These are phyloP conservation scores for Mortierella sp. DNA, from an alignment of 371 early-diverging fungal species.

Conservation along the genomic window DNA sequence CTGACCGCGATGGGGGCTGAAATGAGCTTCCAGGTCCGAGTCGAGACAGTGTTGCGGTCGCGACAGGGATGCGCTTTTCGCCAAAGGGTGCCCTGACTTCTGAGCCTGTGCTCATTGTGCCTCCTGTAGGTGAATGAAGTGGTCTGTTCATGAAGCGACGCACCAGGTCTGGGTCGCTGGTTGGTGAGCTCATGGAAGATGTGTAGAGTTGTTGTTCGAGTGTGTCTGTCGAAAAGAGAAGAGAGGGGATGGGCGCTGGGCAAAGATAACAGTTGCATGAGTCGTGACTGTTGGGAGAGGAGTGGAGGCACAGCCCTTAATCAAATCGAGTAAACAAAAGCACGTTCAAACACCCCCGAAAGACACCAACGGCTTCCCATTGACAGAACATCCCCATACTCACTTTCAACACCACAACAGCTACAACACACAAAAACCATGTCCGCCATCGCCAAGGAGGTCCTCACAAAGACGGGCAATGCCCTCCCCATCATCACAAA, in stretches of 20 bases:
- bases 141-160: conserved; percentile 45
- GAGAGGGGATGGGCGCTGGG: background rate
- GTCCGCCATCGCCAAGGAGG: conserved; percentile 56
- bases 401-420: background rate
- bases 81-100: conserved; percentile 37
- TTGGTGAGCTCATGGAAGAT: conserved; percentile 31
- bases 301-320: background rate
- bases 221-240: background rate
- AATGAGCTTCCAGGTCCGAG: background rate
- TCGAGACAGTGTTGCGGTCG: conserved; percentile 8
- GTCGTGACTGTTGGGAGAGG: background rate
- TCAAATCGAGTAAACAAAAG: conserved; percentile 25
- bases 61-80: conserved; percentile 11
- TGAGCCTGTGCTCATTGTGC: conserved; percentile 7
- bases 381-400: background rate
- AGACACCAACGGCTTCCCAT: background rate
- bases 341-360: background rate
- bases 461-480: conserved; percentile 49
- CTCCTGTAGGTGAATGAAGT: background rate
- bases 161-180: conserved; percentile 28
- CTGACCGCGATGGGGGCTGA: conserved; percentile 11
- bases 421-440: conserved; percentile 16
- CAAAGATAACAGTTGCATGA: background rate
- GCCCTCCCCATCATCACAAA: conserved; percentile 50
- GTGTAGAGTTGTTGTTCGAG: background rate